These are phyloP conservation scores for Penicillium sp. DNA, from an alignment of 2,329 filamentous ascomycete species.

Conservation along the genomic window DNA sequence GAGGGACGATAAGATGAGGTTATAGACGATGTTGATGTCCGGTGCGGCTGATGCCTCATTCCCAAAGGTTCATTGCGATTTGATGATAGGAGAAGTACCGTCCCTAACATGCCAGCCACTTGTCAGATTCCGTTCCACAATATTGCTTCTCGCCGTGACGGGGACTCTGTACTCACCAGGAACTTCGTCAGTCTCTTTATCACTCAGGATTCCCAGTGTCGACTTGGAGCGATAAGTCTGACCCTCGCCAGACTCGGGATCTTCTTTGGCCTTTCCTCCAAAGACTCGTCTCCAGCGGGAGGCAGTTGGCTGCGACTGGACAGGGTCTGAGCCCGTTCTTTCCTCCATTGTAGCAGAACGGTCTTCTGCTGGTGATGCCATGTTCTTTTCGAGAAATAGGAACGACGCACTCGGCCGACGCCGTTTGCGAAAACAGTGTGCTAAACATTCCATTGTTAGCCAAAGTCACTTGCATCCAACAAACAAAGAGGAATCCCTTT, in stretches of 20 bases:
- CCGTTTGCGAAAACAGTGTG: neutral
- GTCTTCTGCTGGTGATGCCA: slow-evolving; percentile 4
- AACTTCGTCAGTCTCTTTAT: slow-evolving; percentile 72
- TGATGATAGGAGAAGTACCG: slow-evolving; percentile 52
- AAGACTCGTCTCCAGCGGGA: slow-evolving; percentile 19
- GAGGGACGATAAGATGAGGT: slow-evolving; percentile 38
- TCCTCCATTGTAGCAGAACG: slow-evolving; percentile 1
- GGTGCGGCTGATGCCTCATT: slow-evolving; percentile 54
- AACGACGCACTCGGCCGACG: neutral
- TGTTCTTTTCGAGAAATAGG: neutral
- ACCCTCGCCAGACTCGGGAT: slow-evolving; percentile 10
- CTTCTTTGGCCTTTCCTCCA: slow-evolving; percentile 3
- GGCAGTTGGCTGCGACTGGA: neutral
- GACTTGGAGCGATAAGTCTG: slow-evolving; percentile 38
- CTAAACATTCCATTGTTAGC: neutral
- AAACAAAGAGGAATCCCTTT: neutral
- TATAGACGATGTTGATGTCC: slow-evolving; percentile 49
- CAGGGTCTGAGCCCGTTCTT: neutral
- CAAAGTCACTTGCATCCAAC: neutral
- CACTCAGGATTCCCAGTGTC: slow-evolving; percentile 73
- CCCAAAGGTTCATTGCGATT: slow-evolving; percentile 56
- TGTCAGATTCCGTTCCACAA: neutral
- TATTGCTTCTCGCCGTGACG: neutral
- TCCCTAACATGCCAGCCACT: slow-evolving; percentile 37
- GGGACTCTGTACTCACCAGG: slow-evolving; percentile 53